Percentiles rank a stretch among this genome's conserved stretches.
phyloP scores from a whole-genome alignment of 1,284 basidiomycete species.

The Grifola frondosa region DNA sequence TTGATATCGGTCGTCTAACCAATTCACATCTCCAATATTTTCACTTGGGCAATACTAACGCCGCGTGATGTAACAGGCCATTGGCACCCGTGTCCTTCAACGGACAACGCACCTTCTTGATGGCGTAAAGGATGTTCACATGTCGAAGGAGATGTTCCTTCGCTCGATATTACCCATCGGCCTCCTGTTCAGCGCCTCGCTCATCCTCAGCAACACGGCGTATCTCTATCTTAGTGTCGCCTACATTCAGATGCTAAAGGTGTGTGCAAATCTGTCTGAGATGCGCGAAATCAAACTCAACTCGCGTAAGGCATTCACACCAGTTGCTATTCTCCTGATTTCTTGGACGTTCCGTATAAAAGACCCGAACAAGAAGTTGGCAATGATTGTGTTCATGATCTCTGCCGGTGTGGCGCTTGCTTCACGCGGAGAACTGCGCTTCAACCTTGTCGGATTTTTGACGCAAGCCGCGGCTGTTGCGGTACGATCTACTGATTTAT shows the following conservation, averaged over 20 bases:
- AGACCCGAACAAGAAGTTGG: conserved; percentile 82
- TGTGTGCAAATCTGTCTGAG: conserved; percentile 27
- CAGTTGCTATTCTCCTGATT: conserved; percentile 93
- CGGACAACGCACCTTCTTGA: conserved; percentile 90
- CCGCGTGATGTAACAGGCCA: conserved; percentile 50
- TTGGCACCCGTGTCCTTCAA: conserved; percentile 88
- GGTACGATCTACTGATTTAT: conserved; percentile 46
- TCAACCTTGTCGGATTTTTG: conserved; percentile 86
- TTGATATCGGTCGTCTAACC: too few species aligned
- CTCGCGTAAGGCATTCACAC: conserved; percentile 86
- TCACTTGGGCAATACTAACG: conserved; percentile 3
- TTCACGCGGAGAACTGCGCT: conserved; percentile 84
- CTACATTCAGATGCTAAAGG: conserved; percentile 99
- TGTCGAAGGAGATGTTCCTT: conserved; percentile 81
- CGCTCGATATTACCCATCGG: conserved; percentile 93
- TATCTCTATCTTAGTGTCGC: conserved; percentile 90
- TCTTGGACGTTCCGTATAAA: conserved; percentile 90
- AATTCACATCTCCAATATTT: too few species aligned
- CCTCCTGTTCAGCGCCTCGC: conserved; percentile 86
- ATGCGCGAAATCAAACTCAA: conserved; percentile 1
- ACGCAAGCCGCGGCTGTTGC: conserved; percentile 80
- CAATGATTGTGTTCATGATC: conserved; percentile 88
- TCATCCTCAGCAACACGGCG: conserved; percentile 93
- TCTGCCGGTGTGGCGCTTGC: conserved; percentile 88
- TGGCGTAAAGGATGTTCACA: conserved; percentile 83